Evolutionary conservation across 2,329 filamentous ascomycete genomes (phyloP).

Genomic region (Alternaria rosae): DNA sequence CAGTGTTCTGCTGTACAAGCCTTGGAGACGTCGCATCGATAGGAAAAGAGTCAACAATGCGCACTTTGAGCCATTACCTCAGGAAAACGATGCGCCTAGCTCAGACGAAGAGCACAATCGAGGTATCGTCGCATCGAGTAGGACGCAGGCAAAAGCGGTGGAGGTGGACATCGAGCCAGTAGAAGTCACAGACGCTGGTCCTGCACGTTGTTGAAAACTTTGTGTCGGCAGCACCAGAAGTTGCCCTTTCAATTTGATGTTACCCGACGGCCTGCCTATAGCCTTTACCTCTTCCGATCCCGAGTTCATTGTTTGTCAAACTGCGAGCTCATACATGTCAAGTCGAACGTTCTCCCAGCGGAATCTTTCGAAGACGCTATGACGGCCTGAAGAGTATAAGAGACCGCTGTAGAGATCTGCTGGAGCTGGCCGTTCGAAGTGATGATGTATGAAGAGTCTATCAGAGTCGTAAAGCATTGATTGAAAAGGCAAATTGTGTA

Average conservation of each 20-base stretch:
- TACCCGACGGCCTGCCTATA: background rate
- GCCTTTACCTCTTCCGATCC: background rate
- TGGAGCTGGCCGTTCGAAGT: background rate
- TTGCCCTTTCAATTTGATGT: background rate
- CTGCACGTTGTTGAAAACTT: slow-evolving; percentile 1
- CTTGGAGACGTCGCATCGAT: slow-evolving; percentile 74
- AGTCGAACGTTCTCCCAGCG: background rate
- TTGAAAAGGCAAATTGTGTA: background rate
- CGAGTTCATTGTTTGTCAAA: background rate
- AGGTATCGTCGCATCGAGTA: background rate
- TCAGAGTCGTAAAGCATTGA: background rate
- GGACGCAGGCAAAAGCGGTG: slow-evolving; percentile 13
- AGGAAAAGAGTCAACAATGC: slow-evolving; percentile 36
- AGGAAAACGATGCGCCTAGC: slow-evolving; percentile 5
- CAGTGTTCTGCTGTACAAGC: slow-evolving; percentile 77
- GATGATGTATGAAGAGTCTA: background rate
- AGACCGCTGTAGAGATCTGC: background rate
- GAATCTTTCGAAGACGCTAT: background rate
- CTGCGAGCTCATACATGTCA: background rate
- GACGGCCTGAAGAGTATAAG: background rate
- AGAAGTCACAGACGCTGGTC: slow-evolving; percentile 24
- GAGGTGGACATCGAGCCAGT: slow-evolving; percentile 26
- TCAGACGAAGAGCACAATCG: slow-evolving; percentile 20
- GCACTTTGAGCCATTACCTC: slow-evolving; percentile 39
- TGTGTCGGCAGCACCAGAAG: background rate